These are phyloP conservation scores for Chaetomium sp. DNA, from an alignment of 2,329 filamentous ascomycete genomes.

Conservation along the genomic window DNA sequence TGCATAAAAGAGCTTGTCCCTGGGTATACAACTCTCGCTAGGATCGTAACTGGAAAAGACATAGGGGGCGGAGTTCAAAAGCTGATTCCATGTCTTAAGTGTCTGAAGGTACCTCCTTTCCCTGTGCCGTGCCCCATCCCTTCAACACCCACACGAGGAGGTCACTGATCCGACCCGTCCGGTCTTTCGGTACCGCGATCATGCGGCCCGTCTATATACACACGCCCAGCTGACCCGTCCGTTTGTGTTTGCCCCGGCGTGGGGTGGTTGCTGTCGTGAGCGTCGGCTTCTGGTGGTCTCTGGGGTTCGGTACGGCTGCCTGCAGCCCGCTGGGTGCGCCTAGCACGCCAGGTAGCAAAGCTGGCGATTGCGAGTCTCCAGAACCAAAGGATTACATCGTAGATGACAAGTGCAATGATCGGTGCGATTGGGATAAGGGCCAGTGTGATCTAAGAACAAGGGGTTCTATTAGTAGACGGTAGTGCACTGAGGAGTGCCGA, in stretches of 20 bases:
- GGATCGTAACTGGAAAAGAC: not conserved
- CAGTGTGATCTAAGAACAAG: conserved; percentile 33
- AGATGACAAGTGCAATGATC: conserved; percentile 39
- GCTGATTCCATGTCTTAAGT: not conserved
- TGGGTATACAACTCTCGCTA: not conserved
- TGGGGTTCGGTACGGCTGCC: not conserved
- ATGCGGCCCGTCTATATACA: too few relatives aligned
- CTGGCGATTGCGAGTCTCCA: conserved; percentile 37
- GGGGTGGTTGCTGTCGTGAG: too few relatives aligned
- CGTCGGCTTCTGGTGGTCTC: too few relatives aligned
- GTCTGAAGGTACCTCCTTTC: not conserved
- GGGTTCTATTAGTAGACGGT: conserved; percentile 3
- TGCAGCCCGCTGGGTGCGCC: not conserved
- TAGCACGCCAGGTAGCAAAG: conserved; percentile 10
- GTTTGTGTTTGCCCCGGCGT: too few relatives aligned
- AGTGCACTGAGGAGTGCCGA: not conserved
- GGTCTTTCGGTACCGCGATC: too few relatives aligned
- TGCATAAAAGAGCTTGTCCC: conserved; percentile 1
- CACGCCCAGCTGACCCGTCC: too few relatives aligned
- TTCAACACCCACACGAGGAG: too few relatives aligned
- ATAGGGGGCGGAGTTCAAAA: not conserved
- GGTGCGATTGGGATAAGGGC: conserved; percentile 43
- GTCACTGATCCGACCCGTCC: too few relatives aligned
- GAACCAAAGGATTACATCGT: conserved; percentile 48
- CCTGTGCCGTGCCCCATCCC: too few relatives aligned